A percentile compares a stretch with the other conserved stretches of the same genome.
Evolutionary conservation across 306 rosid species (phyloP).

Genomic region (Cicer yamashitae): DNA sequence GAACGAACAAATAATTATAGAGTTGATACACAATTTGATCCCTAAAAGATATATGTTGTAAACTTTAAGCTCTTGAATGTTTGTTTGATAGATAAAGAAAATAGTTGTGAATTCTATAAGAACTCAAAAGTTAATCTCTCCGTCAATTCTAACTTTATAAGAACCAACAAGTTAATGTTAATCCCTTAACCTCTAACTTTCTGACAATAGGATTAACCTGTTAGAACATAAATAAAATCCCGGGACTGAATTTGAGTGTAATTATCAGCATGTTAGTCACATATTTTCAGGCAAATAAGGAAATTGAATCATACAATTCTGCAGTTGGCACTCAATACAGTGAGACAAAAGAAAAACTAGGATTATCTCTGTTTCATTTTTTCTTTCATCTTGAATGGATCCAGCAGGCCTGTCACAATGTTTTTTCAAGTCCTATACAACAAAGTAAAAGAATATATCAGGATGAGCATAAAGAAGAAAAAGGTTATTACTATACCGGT

Average conservation of each 20-base stretch:
- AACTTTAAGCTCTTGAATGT: background rate
- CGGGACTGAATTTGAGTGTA: constrained; percentile 8
- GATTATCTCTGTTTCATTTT: constrained; percentile 41
- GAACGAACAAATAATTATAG: background rate
- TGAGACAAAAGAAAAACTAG: constrained; percentile 47
- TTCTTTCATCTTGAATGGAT: constrained; percentile 56
- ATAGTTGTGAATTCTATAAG: background rate
- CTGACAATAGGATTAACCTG: background rate
- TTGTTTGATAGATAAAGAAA: background rate
- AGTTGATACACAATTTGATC: background rate
- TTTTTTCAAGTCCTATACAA: constrained; percentile 81
- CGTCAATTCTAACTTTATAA: background rate
- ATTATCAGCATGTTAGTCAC: constrained; percentile 29
- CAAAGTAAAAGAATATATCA: constrained; percentile 60
- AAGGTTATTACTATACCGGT: constrained; percentile 38
- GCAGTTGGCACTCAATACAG: constrained; percentile 47
- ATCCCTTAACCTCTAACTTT: background rate
- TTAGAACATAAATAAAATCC: background rate
- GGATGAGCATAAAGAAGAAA: constrained; percentile 50
- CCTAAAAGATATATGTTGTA: background rate
- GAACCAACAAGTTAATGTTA: background rate
- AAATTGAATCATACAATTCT: constrained; percentile 43
- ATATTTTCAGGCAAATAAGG: constrained; percentile 21
- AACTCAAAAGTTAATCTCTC: background rate
- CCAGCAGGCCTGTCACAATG: constrained; percentile 79